Evolutionary conservation across 1,284 basidiomycete genomes (phyloP), one percentile per base, ranked within the genome.

Genomic region (Taiwanofungus camphoratus): DNA sequence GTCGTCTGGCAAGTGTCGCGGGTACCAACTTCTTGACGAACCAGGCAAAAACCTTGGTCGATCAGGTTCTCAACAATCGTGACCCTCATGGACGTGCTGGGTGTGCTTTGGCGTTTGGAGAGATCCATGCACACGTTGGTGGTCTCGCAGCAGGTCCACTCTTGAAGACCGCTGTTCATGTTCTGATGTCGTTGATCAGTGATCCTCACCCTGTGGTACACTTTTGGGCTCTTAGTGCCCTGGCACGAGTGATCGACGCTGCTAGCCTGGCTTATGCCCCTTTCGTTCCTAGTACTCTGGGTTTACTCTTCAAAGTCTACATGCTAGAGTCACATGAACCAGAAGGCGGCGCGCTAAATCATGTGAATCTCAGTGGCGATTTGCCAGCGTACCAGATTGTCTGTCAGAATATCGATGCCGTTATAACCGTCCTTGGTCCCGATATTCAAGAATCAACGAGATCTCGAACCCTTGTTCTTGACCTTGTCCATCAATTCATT

Each of bases 151-250:
- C 93, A 5, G 92, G 92, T 0, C 92, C 96, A 0, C 75, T 98
- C 12, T 76, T 99, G 46, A 98, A 98, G 67, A 98, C 95, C 0
- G 92, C 95, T 0, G 87, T 97, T 52, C 94, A 97, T 57, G 86
- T 99, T 43, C 73, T 98, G 36, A 92, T 97, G 82, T 97, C 94
- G 2, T 77, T 99, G 22, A 84, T 88, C 57, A 92, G 88, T 48
- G 96, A 99, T 61, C 92, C 96, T 0, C 96, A 99, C 61, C 96
- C 96, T 0, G 78, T 93, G 9, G 96, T 98, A 4, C 94, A 99
- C 64, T 97, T 87, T 60, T 93, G 87, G 77, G 85, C 95, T 1
- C 71, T 99, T 45, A 82, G 81, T 39, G 89, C 96, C 0, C 73
- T 99, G 18, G 80, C 85, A 8, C 74, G 82, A 21, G 94, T 99